A percentile compares a stretch with the other conserved stretches of the same genome.
phyloP scores from a whole-genome alignment of 768 basidiomycete genomes.

The Xerocomus brunneocitrinus region DNA sequence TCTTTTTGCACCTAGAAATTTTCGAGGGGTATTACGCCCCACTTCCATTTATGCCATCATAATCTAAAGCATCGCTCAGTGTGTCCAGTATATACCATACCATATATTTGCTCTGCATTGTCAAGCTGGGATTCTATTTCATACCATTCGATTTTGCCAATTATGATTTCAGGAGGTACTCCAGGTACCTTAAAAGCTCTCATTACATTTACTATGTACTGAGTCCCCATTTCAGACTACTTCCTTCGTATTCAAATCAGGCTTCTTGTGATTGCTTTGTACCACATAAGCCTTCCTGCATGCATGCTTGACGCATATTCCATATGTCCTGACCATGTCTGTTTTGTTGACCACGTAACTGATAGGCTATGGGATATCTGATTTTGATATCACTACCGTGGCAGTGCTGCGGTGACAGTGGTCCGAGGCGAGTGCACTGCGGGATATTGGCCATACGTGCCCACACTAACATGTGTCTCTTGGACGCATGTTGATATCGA shows the following conservation, averaged over 20 bases:
- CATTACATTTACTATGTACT: not conserved
- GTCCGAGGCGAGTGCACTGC: not conserved
- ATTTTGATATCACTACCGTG: not conserved
- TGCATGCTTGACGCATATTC: not conserved
- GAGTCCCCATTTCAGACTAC: not conserved
- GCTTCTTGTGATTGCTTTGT: not conserved
- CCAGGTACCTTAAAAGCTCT: too few relatives aligned
- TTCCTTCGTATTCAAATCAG: not conserved
- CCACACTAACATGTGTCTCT: not conserved
- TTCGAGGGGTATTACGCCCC: not conserved
- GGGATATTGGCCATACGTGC: conserved; percentile 10
- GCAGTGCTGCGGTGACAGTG: conserved; percentile 2
- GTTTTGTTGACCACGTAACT: not conserved
- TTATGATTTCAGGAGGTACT: not conserved
- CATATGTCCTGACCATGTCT: not conserved
- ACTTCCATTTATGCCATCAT: not conserved
- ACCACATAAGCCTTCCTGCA: not conserved
- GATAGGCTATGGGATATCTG: not conserved
- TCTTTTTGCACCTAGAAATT: not conserved
- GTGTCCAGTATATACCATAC: conserved; percentile 13
- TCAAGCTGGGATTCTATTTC: not conserved
- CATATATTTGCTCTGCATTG: conserved; percentile 5
- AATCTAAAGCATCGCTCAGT: conserved; percentile 9
- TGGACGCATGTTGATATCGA: not conserved
- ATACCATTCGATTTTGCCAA: not conserved